Conservation (phyloP, 257 asterid species). For the Ophiorrhiza pumila region DNA sequence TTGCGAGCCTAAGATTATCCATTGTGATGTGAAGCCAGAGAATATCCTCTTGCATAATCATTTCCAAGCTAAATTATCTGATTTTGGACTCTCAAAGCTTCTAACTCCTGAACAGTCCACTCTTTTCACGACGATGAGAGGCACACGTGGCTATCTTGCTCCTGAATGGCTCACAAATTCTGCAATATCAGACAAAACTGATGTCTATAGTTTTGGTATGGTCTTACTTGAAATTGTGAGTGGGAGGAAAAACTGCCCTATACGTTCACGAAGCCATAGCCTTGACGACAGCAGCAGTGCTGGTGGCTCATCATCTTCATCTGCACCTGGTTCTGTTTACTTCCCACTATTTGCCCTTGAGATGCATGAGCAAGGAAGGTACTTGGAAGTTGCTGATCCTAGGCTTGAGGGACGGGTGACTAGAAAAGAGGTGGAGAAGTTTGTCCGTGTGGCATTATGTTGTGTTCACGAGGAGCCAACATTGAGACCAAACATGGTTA, state of each 20-base stretch:
- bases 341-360: slow-evolving; percentile 62
- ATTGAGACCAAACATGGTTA: slow-evolving; percentile 60
- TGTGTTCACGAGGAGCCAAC: slow-evolving; percentile 78
- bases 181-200: slow-evolving; percentile 67
- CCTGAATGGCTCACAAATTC: slow-evolving; percentile 86
- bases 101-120: slow-evolving; percentile 53
- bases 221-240: slow-evolving; percentile 67
- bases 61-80: slow-evolving; percentile 65
- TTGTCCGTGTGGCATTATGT: slow-evolving; percentile 62
- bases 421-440: slow-evolving; percentile 52
- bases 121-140: slow-evolving; percentile 76
- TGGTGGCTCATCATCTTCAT: slow-evolving; percentile 17
- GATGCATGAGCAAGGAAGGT: slow-evolving; percentile 63
- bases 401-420: slow-evolving; percentile 43
- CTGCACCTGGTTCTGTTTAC: slow-evolving; percentile 31
- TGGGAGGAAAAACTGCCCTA: slow-evolving; percentile 63
- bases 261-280: slow-evolving; percentile 33
- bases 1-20: slow-evolving; percentile 67
- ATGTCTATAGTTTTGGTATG: slow-evolving; percentile 77
- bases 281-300: slow-evolving; percentile 22
- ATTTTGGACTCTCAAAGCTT: slow-evolving; percentile 79
- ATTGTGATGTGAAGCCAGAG: slow-evolving; percentile 78
- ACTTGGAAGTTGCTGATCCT: slow-evolving; percentile 61
- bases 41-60: slow-evolving; percentile 63
- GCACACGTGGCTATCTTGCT: slow-evolving; percentile 79